Base-by-base conservation (phyloP, 139 green algal species). In the Limnomonas spitsbergensis region DNA sequence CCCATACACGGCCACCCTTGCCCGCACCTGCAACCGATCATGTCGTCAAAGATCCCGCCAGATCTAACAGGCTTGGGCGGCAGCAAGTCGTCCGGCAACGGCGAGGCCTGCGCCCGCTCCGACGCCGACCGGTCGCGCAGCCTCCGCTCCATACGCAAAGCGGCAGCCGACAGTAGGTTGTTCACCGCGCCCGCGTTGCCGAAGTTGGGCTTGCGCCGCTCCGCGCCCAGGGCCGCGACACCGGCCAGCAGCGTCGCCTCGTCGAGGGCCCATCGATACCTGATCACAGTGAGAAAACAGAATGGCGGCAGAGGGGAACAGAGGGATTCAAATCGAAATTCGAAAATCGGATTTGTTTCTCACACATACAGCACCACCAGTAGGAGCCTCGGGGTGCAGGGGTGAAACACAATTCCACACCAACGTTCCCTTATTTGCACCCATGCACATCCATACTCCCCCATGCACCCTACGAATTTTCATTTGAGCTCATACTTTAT, bases 111-210 rank as follows among this genome's bases (percentile, higher is more conserved):
- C 0, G 78, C 80, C 0, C 85, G 68, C 69, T 80, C 35, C n/a
- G 6, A 38, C 3, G 75, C 2, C 2, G 47, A 2, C 40, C 73
- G 29, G 1, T 4, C 35, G 1, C 78, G 47, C 35, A 74, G 40
- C 40, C 76, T 53, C 3, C 35, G 53, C 77, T 86, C 77, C 81
- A 83, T 81, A 47, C 81, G 73, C 53, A 75, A 20, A 1, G 74
- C 73, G 1, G 54, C 84, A 2, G 14, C 29, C 3, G 71, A 32
- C 66, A 89, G 79, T 76, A 89, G 80, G 79, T 87, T 89, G 68
- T 87, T 87, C 24, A 89, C 85, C 0, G 85, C 74, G 36, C 84
- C 84, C 3, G 81, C 85, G 56, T 89, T 89, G 66, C 85, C 85
- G 75, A 89, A 89, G 85, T 89, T 89, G 61, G 82, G 85, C 39